A percentile compares a stretch with the other conserved stretches of the same genome.
These are phyloP conservation scores for Diaporthe sp. DNA, from an alignment of 2,329 filamentous ascomycete genomes.

Conservation along the genomic window DNA sequence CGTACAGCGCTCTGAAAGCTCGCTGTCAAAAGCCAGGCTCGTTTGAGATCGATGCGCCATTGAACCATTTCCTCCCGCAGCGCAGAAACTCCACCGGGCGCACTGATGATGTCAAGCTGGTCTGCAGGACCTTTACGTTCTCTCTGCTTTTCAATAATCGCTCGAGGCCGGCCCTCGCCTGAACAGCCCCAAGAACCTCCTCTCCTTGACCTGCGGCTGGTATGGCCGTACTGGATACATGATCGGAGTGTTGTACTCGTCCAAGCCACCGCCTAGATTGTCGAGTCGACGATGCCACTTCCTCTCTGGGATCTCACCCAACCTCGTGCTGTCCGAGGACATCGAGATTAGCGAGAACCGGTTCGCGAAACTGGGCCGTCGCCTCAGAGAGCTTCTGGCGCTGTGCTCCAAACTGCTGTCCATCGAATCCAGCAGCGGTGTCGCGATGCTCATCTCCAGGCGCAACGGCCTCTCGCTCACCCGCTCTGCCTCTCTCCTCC, in stretches of 20 bases:
- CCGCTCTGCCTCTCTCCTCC: not conserved
- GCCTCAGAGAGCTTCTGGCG: constrained; percentile 27
- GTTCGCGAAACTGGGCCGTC: constrained; percentile 38
- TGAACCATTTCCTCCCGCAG: too few relatives aligned
- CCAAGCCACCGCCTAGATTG: constrained; percentile 38
- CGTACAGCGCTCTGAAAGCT: not conserved
- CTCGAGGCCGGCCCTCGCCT: constrained; percentile 34
- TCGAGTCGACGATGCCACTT: constrained; percentile 42
- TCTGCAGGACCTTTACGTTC: not conserved
- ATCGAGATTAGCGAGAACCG: constrained; percentile 49
- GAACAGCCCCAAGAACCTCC: constrained; percentile 47
- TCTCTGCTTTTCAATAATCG: not conserved
- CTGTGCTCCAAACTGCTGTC: constrained; percentile 14
- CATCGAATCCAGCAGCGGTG: constrained; percentile 34
- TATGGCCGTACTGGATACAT: constrained; percentile 50
- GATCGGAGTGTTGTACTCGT: constrained; percentile 47
- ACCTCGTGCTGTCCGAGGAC: constrained; percentile 50
- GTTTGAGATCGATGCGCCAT: not conserved
- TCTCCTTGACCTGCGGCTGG: constrained; percentile 44
- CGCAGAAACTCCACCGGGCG: too few relatives aligned
- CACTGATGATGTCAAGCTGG: not conserved
- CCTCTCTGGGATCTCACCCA: constrained; percentile 50
- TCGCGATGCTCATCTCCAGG: constrained; percentile 13
- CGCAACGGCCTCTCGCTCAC: constrained; percentile 2
- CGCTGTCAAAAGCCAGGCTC: not conserved